Conservation (phyloP, 108 stramenopile genomes). For the Phaeodactylum tricornutum region DNA sequence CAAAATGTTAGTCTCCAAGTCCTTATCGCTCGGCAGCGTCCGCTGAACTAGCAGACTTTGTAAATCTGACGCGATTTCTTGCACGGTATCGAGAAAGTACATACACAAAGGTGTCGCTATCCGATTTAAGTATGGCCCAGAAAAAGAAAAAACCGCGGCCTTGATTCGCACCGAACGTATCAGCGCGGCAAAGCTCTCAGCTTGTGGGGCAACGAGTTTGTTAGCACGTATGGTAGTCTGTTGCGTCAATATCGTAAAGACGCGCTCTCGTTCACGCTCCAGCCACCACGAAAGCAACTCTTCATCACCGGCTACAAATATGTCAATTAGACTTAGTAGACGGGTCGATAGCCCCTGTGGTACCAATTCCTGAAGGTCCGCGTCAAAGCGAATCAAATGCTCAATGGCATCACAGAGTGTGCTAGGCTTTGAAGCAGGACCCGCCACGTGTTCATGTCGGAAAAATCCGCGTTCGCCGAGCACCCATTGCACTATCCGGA, state of each 20-base stretch:
- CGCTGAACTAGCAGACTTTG: constrained; percentile 13
- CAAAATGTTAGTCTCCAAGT: constrained; percentile 28
- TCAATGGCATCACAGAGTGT: constrained; percentile 47
- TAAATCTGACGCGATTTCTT: constrained; percentile 45
- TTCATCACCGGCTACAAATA: constrained; percentile 36
- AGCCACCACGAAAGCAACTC: constrained; percentile 64
- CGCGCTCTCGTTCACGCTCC: constrained; percentile 51
- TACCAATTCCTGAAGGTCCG: constrained; percentile 5
- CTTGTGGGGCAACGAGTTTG: constrained; percentile 30
- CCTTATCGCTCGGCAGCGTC: constrained; percentile 12
- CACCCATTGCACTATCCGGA: constrained; percentile 45
- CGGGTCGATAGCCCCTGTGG: neutral
- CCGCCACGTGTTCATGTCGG: constrained; percentile 43
- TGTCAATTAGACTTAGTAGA: constrained; percentile 34
- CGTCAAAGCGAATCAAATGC: constrained; percentile 67
- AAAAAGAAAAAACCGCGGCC: constrained; percentile 31
- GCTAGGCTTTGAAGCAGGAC: constrained; percentile 26
- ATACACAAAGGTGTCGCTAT: constrained; percentile 58
- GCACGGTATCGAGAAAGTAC: constrained; percentile 57
- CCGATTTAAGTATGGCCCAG: constrained; percentile 34
- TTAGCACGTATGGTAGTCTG: neutral
- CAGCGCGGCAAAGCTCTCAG: constrained; percentile 59
- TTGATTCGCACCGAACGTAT: constrained; percentile 55
- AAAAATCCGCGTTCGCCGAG: constrained; percentile 56
- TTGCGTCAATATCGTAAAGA: constrained; percentile 36